A percentile compares a stretch with the other conserved stretches of the same genome.
Evolutionary conservation across 2,329 filamentous ascomycete genomes (phyloP).

Genomic region (Ceratocystis alfenasii): DNA sequence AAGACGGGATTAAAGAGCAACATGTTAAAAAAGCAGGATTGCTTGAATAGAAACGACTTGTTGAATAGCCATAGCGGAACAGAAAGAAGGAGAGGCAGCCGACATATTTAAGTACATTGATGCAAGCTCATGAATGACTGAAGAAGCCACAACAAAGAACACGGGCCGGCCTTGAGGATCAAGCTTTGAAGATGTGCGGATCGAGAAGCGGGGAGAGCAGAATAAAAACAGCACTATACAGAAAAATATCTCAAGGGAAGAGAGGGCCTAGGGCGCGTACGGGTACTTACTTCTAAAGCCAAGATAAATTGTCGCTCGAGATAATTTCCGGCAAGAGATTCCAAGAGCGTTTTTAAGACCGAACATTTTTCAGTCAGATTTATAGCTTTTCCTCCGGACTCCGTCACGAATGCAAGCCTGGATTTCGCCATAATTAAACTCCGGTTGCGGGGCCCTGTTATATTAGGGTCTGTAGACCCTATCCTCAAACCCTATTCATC

Average conservation of each 20-base stretch:
- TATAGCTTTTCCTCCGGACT: background rate
- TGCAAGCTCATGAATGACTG: background rate
- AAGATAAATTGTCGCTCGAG: background rate
- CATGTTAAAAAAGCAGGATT: background rate
- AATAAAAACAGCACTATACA: background rate
- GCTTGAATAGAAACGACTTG: background rate
- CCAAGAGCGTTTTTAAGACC: background rate
- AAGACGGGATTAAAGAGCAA: background rate
- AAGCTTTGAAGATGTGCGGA: conserved; percentile 5
- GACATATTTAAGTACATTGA: background rate
- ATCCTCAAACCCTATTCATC: rapidly evolving
- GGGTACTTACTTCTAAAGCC: background rate
- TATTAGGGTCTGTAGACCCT: background rate
- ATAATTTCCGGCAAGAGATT: background rate
- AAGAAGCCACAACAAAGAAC: background rate
- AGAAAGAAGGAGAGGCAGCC: background rate
- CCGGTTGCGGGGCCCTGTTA: conserved; percentile 10
- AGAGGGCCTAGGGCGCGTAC: background rate
- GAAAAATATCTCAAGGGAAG: background rate
- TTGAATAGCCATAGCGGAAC: background rate
- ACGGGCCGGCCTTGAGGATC: background rate
- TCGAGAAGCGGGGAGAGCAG: background rate
- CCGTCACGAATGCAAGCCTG: background rate
- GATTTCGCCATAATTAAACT: conserved; percentile 14
- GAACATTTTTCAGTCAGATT: background rate